Percentiles rank a stretch among this genome's conserved stretches.
These are phyloP conservation scores for Amanita inopinata DNA, from an alignment of 768 basidiomycete genomes.

Conservation along the genomic window DNA sequence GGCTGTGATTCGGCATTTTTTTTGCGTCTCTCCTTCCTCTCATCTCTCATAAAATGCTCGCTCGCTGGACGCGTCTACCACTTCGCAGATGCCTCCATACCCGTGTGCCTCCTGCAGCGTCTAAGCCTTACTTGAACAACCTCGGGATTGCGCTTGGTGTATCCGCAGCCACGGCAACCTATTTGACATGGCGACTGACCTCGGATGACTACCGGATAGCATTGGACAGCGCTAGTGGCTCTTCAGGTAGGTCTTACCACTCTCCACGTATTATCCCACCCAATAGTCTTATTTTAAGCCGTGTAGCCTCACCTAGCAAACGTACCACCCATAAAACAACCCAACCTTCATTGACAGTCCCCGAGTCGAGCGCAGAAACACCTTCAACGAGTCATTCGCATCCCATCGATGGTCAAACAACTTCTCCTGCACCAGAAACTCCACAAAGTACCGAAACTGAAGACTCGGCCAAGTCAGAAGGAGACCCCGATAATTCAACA, in stretches of 20 bases:
- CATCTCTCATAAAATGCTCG: conserved; percentile 32
- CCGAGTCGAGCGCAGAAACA: not conserved
- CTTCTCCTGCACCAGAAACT: not conserved
- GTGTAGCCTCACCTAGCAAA: conserved; percentile 1
- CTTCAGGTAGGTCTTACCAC: conserved; percentile 17
- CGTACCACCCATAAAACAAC: not conserved
- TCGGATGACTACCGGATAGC: conserved; percentile 33
- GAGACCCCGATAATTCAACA: conserved; percentile 14
- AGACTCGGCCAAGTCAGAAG: conserved; percentile 7
- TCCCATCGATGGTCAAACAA: conserved; percentile 1
- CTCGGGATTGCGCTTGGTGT: conserved; percentile 30
- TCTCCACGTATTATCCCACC: not conserved
- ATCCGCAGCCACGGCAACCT: conserved; percentile 35
- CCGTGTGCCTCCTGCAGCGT: conserved; percentile 14
- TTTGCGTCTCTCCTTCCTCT: not conserved
- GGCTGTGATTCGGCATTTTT: not conserved
- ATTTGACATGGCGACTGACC: conserved; percentile 38
- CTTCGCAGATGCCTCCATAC: conserved; percentile 47
- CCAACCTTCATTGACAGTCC: not conserved
- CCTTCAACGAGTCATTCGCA: too few relatives aligned
- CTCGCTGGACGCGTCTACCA: conserved; percentile 42
- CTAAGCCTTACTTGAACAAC: conserved; percentile 17
- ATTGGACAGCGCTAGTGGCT: conserved; percentile 30
- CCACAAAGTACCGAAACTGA: not conserved
- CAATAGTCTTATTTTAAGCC: conserved; percentile 6